Evolutionary conservation across 495 filamentous ascomycete species (phyloP), one percentile per base, ranked within the genome.

Genomic region (Neurospora tetraspora): DNA sequence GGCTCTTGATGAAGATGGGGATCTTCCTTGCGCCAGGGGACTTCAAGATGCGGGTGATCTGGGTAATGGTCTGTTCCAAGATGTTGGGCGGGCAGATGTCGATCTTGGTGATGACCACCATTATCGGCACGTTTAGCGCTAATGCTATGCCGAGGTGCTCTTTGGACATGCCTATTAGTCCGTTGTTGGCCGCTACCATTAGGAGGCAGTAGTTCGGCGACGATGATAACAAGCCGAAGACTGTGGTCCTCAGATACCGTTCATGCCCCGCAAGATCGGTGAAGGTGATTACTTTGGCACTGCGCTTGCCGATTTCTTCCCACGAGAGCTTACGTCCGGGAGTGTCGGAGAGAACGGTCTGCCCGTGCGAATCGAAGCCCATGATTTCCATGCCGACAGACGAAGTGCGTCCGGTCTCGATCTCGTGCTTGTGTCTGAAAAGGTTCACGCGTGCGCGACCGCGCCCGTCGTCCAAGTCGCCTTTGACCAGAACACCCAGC

Each of bases 381-480:
- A 99, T 96, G 69, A 99, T 99, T 81, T 99, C 96, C 93, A 97
- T 92, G 36, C 96, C 96, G 4, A 99, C 96, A 2, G 96, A 98
- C 80, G 92, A 96, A 8, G 96, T 99, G 72, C 96, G 87, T 1
- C 96, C 96, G 69, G 92, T 95, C 79, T 99, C 96, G 68, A 98
- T 91, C 81, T 99, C 96, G 78, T 99, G 96, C 80, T 98, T 98
- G 78, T 99, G 96, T 31, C 96, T 87, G 84, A 99, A 99, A 14
- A 99, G 92, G 75, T 98, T 99, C 72, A 99, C 92, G 70, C 96
- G 92, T 42, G 94, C 94, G 82, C 93, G 95, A 36, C 96, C 96
- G 75, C 96, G 88, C 5, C 96, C 96, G 85, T 99, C 96, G 78
- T 99, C 96, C 10, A 99, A 89, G 69, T 91, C 90, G 7, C 96